Evolutionary conservation across 768 basidiomycete genomes (phyloP).

Genomic region (Tylopilus felleus): DNA sequence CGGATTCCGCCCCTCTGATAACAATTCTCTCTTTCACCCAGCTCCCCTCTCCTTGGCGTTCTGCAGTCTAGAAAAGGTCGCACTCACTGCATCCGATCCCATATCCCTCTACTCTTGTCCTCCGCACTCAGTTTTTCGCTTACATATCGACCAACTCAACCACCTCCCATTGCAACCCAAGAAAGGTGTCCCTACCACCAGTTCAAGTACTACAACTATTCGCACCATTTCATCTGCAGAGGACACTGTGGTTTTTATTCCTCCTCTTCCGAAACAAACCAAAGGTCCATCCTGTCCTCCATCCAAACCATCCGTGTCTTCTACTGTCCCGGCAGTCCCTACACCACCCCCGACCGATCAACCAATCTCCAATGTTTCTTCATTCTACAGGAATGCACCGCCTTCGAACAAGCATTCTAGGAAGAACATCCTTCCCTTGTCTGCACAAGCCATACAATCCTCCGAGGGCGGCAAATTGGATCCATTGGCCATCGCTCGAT

Average conservation of each 20-base stretch:
- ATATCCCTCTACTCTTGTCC: slow-evolving; percentile 29
- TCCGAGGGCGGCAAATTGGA: slow-evolving; percentile 12
- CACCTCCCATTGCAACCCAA: slow-evolving; percentile 1
- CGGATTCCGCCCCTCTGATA: slow-evolving; percentile 27
- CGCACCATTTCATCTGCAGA: slow-evolving; percentile 8
- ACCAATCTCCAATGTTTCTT: slow-evolving; percentile 10
- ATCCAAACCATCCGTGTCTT: neutral
- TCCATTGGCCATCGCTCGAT: slow-evolving; percentile 26
- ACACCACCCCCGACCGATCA: neutral
- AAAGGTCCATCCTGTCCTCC: neutral
- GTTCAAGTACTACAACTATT: neutral
- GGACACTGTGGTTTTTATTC: slow-evolving; percentile 18
- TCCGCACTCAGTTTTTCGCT: slow-evolving; percentile 24
- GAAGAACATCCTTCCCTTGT: slow-evolving; percentile 15
- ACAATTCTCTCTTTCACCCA: slow-evolving; percentile 41
- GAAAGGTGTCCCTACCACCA: neutral
- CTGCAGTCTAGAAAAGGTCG: slow-evolving; percentile 26
- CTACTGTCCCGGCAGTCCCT: neutral
- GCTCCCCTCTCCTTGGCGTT: slow-evolving; percentile 38
- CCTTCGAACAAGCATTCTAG: neutral
- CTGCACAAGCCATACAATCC: slow-evolving; percentile 18
- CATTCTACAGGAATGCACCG: slow-evolving; percentile 18
- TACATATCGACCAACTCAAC: slow-evolving; percentile 23
- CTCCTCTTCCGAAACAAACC: slow-evolving; percentile 12
- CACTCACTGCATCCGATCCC: slow-evolving; percentile 7